Base-by-base conservation (phyloP, 805 yeast genomes). In the Metschnikowia noctiluminum region DNA sequence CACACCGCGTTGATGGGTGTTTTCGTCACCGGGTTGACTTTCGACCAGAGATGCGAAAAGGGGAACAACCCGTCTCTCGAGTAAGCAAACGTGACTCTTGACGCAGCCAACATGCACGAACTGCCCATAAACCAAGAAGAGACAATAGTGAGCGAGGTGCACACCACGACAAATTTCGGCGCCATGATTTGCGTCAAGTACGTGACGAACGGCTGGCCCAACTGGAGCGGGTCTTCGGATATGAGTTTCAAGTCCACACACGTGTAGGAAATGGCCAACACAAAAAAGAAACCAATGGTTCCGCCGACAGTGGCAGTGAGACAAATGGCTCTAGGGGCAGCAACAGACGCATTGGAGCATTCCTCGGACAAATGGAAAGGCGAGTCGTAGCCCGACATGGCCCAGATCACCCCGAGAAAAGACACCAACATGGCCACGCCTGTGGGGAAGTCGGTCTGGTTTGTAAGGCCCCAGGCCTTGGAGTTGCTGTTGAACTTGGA, bases 281-380 rank as follows among this genome's bases (percentile, higher is more conserved):
- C 79, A 59, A 81, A 77, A 28, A 76, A 65, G 61, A 79, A 81
- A 2, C 85, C 86, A 48, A 82, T 58, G 10, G 70, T 32, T 40
- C 85, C 85, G 51, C 87, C 84, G 40, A 74, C 64, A 11, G 73
- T 58, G 9, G 83, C 72, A 14, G 86, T 81, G 63, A 81, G 63
- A 16, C 81, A 80, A 55, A 84, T 83, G 30, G 87, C 87, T 51
- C 75, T 73, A n/a, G 89, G 89, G 8, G 84, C 81, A 6, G 86
- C 87, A 11, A 70, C 65, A 32, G 78, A 68, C 6, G 88, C 86
- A 60, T 84, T 82, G 43, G 82, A 67, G 55, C 85, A 79, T 59
- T 85, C 90, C 65, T 84, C 91, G n/a, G 87, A 75, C 51, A 85
- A 69, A 59, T 85, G 89, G 70, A 84, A 85, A 0, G 89, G 87